phyloP scores from a whole-genome alignment of 1,284 basidiomycete genomes.

The Cystobasidium slooffiae region DNA sequence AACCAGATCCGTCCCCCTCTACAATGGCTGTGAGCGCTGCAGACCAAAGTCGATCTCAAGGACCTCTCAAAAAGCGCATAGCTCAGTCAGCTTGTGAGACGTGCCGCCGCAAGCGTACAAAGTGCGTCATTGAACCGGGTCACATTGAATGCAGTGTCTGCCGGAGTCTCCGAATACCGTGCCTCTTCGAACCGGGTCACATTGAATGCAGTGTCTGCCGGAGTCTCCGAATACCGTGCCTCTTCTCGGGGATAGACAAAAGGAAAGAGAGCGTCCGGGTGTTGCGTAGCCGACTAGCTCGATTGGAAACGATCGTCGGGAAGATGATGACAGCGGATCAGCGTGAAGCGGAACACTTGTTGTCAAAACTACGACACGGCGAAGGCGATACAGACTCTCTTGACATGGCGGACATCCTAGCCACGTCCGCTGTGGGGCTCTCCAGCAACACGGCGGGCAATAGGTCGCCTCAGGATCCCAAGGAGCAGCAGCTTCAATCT shows the following conservation, averaged over 20 bases:
- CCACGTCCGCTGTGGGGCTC: no score
- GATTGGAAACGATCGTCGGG: slow-evolving; percentile 12
- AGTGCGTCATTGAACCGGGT: slow-evolving; percentile 16
- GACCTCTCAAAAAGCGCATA: no score
- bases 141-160: slow-evolving; percentile 12
- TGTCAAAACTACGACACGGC: background rate
- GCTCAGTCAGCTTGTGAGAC: slow-evolving; percentile 38
- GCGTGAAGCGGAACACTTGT: background rate
- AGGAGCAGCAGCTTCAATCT: no score
- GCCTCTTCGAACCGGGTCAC: slow-evolving; percentile 9
- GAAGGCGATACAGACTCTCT: no score
- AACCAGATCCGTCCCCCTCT: no score
- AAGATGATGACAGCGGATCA: background rate
- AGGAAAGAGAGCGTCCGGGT: slow-evolving; percentile 33
- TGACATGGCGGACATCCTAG: no score
- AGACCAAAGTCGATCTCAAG: no score
- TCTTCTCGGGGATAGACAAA: slow-evolving; percentile 33
- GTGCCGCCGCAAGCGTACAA: slow-evolving; percentile 34
- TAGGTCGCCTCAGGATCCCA: no score
- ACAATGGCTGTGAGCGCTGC: no score
- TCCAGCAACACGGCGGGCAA: no score
- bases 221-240: slow-evolving; percentile 3
- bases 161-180: background rate
- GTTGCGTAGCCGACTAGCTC: slow-evolving; percentile 4
- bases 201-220: slow-evolving; percentile 14